Conservation (phyloP, 345 rosid species). For the Eucalyptus regnans region DNA sequence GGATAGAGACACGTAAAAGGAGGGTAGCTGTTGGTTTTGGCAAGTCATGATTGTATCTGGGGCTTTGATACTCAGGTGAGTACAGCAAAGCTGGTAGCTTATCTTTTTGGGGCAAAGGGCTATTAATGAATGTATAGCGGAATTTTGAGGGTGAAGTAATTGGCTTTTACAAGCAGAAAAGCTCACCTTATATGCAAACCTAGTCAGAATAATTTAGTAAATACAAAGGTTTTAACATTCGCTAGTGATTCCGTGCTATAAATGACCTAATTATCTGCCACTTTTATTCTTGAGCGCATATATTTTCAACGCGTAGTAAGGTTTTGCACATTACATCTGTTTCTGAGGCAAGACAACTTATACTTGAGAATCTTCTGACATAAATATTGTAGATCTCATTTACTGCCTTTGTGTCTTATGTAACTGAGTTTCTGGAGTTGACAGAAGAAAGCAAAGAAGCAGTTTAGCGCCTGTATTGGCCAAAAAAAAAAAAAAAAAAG, state of each 20-base stretch:
- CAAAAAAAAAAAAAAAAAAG: not conserved
- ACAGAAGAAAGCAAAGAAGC: not conserved
- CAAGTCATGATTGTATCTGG: slow-evolving; percentile 22
- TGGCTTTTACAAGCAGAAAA: not conserved
- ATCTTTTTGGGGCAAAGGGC: not conserved
- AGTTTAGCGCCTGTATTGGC: not conserved
- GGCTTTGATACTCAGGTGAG: not conserved
- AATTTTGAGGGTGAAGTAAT: not conserved
- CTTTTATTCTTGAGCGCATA: not conserved
- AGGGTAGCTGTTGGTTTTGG: slow-evolving; percentile 85
- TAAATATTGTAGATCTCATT: not conserved
- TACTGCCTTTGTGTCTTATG: not conserved
- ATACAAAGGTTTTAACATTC: not conserved
- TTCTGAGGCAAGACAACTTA: not conserved
- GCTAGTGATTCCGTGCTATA: not conserved
- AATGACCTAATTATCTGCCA: not conserved
- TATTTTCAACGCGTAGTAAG: not conserved
- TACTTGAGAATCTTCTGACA: not conserved
- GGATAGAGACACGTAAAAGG: slow-evolving; percentile 34
- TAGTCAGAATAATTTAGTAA: not conserved
- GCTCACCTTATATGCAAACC: not conserved
- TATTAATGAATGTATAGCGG: not conserved
- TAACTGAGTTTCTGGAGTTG: not conserved
- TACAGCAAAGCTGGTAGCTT: not conserved
- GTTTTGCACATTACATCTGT: not conserved